Percentiles rank a stretch among this genome's conserved stretches.
Conservation (phyloP, 2,329 filamentous ascomycete species). For the Pseudogymnoascus sp. region DNA sequence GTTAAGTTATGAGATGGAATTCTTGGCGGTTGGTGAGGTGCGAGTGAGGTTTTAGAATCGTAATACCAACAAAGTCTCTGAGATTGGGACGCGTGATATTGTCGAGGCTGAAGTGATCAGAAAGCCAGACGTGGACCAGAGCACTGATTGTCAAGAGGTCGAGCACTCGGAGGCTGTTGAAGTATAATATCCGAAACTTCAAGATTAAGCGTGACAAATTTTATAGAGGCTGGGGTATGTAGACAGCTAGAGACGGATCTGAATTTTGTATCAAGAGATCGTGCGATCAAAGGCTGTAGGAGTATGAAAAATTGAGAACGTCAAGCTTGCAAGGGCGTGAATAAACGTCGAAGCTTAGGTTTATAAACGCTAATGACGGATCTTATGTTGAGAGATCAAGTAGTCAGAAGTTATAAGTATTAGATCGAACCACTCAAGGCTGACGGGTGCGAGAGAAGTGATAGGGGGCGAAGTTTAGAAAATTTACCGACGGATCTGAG, state of each 20-base stretch:
- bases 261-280: neutral
- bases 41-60: neutral
- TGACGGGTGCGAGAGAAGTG: neutral
- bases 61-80: neutral
- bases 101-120: neutral
- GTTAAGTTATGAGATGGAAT: neutral
- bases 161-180: neutral
- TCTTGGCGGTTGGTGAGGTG: neutral
- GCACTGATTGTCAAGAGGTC: neutral
- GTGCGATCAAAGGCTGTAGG: neutral
- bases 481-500: neutral
- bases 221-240: neutral
- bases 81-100: neutral
- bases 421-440: neutral
- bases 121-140: neutral
- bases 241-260: neutral
- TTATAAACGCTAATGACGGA: neutral
- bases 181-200: neutral
- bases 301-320: neutral
- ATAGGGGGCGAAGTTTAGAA: neutral
- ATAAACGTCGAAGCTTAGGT: neutral
- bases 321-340: neutral
- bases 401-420: neutral
- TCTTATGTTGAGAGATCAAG: neutral
- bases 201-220: neutral